Evolutionary conservation across 805 yeast genomes (phyloP).

Genomic region (Spathaspora passalidarum): DNA sequence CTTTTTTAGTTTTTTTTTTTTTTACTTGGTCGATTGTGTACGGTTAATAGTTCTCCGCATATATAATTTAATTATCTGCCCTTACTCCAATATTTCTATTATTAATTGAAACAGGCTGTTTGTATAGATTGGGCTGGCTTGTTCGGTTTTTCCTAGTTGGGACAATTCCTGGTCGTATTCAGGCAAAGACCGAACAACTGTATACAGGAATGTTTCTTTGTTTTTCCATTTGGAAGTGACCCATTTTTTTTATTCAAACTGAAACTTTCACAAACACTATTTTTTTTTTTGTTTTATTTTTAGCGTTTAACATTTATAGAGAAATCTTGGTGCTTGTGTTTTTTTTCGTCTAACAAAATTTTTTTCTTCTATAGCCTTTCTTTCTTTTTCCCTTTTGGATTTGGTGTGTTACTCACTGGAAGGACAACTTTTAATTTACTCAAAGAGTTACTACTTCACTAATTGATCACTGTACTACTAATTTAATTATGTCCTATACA

Average conservation of each 20-base stretch:
- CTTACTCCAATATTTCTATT: no score
- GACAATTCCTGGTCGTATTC: not conserved
- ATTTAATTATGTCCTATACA: slow-evolving; percentile 17
- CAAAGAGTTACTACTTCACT: not conserved
- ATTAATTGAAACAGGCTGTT: no score
- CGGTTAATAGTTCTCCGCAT: no score
- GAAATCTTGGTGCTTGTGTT: not conserved
- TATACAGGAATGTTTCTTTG: not conserved
- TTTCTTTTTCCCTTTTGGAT: not conserved
- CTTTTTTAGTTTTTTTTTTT: no score
- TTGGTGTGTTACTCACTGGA: no score
- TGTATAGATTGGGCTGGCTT: not conserved
- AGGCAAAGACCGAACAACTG: not conserved
- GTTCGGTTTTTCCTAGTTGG: not conserved
- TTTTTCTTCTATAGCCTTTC: not conserved
- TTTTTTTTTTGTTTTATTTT: not conserved
- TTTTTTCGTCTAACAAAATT: not conserved
- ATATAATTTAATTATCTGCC: no score
- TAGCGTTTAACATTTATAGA: no score
- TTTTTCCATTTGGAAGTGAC: not conserved
- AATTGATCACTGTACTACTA: not conserved
- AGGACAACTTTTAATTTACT: not conserved
- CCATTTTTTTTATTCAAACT: not conserved
- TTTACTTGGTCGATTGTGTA: not conserved
- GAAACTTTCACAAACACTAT: not conserved